Conservation (phyloP, 805 yeast species). For the Saccharomycopsis fodiens region DNA sequence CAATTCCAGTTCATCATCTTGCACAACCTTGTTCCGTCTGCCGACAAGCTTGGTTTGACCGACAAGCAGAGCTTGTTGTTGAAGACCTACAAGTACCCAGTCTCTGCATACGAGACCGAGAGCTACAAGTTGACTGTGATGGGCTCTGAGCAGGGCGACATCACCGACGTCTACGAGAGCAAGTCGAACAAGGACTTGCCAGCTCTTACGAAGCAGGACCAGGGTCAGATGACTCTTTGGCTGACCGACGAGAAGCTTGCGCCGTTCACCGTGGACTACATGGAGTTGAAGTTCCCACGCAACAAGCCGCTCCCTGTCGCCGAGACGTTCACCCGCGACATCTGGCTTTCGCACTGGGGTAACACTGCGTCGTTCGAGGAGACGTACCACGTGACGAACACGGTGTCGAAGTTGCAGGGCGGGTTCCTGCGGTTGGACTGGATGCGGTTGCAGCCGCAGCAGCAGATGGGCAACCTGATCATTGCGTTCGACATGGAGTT, state of each 20-base stretch:
- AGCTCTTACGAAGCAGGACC: background rate
- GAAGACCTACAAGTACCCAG: slow-evolving; percentile 46
- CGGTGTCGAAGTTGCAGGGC: slow-evolving; percentile 57
- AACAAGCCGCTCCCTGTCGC: slow-evolving; percentile 59
- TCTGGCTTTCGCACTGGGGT: slow-evolving; percentile 89
- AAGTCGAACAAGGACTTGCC: slow-evolving; percentile 13
- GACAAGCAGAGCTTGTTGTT: slow-evolving; percentile 55
- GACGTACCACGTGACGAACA: slow-evolving; percentile 70
- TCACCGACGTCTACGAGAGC: slow-evolving; percentile 35
- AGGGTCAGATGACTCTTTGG: background rate
- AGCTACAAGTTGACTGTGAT: slow-evolving; percentile 36
- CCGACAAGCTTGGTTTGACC: slow-evolving; percentile 50
- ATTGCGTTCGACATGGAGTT: slow-evolving; percentile 53
- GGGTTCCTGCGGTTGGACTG: slow-evolving; percentile 81
- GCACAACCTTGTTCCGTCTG: slow-evolving; percentile 48
- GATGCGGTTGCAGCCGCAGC: slow-evolving; percentile 37
- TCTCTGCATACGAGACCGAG: slow-evolving; percentile 54
- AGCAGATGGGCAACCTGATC: slow-evolving; percentile 45
- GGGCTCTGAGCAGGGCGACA: slow-evolving; percentile 35
- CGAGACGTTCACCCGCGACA: slow-evolving; percentile 54
- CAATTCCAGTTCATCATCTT: slow-evolving; percentile 42
- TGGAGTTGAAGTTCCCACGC: slow-evolving; percentile 55
- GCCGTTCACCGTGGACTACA: slow-evolving; percentile 41
- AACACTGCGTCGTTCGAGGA: slow-evolving; percentile 71
- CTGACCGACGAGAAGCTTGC: slow-evolving; percentile 25